Evolutionary conservation across 2,329 filamentous ascomycete genomes (phyloP), one percentile per base, ranked within the genome.

Genomic region (Corinectria fuckeliana): DNA sequence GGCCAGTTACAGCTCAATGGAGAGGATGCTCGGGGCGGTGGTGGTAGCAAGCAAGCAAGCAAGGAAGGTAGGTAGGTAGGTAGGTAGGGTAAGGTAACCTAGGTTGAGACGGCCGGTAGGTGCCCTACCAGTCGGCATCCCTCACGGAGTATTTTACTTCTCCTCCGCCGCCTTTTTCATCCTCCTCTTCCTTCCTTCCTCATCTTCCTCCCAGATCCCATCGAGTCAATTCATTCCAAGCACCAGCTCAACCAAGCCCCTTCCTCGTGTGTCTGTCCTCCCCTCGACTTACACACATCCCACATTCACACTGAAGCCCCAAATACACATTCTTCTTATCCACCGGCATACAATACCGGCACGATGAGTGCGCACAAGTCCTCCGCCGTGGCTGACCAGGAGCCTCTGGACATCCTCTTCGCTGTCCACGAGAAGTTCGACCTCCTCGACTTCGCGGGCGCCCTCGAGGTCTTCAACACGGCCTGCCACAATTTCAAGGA

Each of bases 371-470:
- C 82, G 74, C 76, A 76, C 72, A 86, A 86, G 81, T 80, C 77
- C 67, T 84, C 83, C 75, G 83, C 84, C 72, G 82, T 85, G 75
- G 79, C 80, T 70, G 84, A 86, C 72, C 73, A 75, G 60, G 82
- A 87, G 73, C 84, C 84, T 66, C 78, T 87, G 70, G 80, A 86
- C 64, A 82, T 87, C 66, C 82, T 88, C 72, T 81, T 88, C 75
- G 84, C 81, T 68, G 80, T 88, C 68, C 85, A 88, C 54, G 76
- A 80, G 72, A 84, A 85, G 73, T 88, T 87, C 72, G 78, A 87
- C 71, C 74, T 87, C 58, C 69, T 86, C 65, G 85, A 87, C 78
- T 81, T 87, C 66, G 81, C 83, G 56, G 85, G 83, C 64, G 80
- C 83, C 41, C 72, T 84, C 50, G 81, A 86, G 76, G 80, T 81